These are phyloP conservation scores for Polytrichum formosum DNA, from an alignment of 225 moss, liverwort and hornwort species.

Conservation along the genomic window DNA sequence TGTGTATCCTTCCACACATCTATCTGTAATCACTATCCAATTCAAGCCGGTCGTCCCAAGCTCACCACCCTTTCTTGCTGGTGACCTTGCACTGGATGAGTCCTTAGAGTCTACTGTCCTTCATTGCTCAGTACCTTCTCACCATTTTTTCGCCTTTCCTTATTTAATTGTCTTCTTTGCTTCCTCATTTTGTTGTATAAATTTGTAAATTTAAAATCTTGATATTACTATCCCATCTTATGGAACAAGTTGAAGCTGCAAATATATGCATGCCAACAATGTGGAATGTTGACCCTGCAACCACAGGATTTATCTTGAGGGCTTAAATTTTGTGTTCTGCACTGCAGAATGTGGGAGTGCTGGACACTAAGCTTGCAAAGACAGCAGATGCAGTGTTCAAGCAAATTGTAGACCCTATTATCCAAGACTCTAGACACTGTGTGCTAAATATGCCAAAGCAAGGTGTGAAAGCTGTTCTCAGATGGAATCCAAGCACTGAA, in stretches of 20 bases:
- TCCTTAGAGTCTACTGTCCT: too few species aligned
- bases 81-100: constrained; percentile 4
- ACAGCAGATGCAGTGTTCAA: constrained; percentile 75
- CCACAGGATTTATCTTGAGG: not conserved
- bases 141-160: too few species aligned
- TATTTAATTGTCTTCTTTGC: too few species aligned
- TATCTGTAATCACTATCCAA: too few species aligned
- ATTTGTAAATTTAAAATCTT: too few species aligned
- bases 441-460: constrained; percentile 20
- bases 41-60: too few species aligned
- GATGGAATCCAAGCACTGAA: constrained; percentile 38
- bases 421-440: constrained; percentile 49
- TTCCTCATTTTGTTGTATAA: too few species aligned
- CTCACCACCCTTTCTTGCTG: constrained; percentile 1
- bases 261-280: not conserved
- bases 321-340: not conserved
- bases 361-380: constrained; percentile 71
- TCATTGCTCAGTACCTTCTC: too few species aligned
- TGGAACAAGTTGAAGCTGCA: too few species aligned
- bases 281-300: not conserved
- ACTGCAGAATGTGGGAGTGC: constrained; percentile 57
- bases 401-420: constrained; percentile 58
- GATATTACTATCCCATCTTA: too few species aligned
- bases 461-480: constrained; percentile 46
- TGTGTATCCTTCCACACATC: constrained; percentile 18